Evolutionary conservation across 2,329 filamentous ascomycete genomes (phyloP).

Genomic region (Cucurbitaria berberidis): DNA sequence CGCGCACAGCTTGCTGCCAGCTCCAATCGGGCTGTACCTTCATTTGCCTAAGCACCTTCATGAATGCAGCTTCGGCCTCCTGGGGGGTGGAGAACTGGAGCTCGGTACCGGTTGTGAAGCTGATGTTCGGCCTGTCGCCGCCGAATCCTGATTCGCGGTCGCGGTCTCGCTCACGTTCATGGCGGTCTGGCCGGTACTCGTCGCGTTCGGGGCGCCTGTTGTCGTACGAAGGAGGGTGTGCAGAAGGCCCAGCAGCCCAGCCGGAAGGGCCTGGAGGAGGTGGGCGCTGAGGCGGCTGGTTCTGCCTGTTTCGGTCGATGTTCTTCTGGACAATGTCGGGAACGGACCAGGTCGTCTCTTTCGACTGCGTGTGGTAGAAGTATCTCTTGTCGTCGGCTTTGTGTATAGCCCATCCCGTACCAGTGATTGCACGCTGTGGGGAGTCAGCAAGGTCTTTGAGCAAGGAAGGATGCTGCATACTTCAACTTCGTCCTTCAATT

Average conservation of each 20-base stretch:
- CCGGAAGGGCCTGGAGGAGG: conserved; percentile 51
- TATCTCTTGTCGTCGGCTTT: conserved; percentile 85
- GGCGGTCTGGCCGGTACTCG: conserved; percentile 36
- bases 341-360: conserved; percentile 94
- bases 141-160: conserved; percentile 58
- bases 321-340: conserved; percentile 74
- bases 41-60: conserved; percentile 83
- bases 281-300: conserved; percentile 52
- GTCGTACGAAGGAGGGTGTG: conserved; percentile 50
- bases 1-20: conserved; percentile 88
- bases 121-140: conserved; percentile 39
- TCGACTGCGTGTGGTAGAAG: conserved; percentile 90
- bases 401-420: conserved; percentile 89
- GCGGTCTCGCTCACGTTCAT: conserved; percentile 43
- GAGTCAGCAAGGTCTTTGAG: conserved; percentile 13
- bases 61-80: conserved; percentile 91
- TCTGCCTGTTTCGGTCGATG: conserved; percentile 73
- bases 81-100: conserved; percentile 62
- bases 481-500: conserved; percentile 83
- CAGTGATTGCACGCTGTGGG: conserved; percentile 75
- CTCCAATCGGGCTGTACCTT: conserved; percentile 90
- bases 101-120: conserved; percentile 61
- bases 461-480: conserved; percentile 54
- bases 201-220: conserved; percentile 40
- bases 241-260: conserved; percentile 65